These are phyloP conservation scores for Gossypium raimondii DNA, from an alignment of 345 rosid genomes.

Conservation along the genomic window DNA sequence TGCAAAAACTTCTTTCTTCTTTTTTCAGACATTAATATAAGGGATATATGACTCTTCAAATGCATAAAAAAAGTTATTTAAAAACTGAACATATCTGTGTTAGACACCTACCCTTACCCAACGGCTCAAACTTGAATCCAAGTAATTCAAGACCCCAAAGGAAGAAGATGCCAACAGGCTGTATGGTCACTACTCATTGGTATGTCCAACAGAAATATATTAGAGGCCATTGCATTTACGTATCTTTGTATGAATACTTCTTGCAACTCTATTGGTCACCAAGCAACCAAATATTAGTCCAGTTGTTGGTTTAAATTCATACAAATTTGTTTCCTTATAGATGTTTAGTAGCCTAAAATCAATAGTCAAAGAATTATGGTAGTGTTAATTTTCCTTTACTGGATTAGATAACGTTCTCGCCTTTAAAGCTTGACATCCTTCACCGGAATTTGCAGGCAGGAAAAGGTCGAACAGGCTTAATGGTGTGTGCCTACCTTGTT, in stretches of 20 bases:
- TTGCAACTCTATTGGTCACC: neutral
- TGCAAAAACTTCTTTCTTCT: neutral
- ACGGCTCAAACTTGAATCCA: too few relatives aligned
- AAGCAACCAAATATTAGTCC: neutral
- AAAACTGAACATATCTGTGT: neutral
- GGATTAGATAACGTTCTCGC: neutral
- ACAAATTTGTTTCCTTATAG: neutral
- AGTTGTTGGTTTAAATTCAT: neutral
- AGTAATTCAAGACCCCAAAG: too few relatives aligned
- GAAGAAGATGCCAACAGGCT: too few relatives aligned
- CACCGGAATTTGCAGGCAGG: slow-evolving; percentile 64
- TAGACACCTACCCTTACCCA: neutral
- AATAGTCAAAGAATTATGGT: neutral
- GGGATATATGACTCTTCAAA: neutral
- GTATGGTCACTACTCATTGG: too few relatives aligned
- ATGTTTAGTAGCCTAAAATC: neutral
- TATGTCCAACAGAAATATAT: neutral
- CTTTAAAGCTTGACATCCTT: neutral
- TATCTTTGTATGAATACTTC: neutral
- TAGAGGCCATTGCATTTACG: neutral
- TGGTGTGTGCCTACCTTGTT: slow-evolving; percentile 86
- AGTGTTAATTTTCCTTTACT: neutral
- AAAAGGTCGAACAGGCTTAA: slow-evolving; percentile 89
- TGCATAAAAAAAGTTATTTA: too few relatives aligned
- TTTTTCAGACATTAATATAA: neutral